Evolutionary conservation across 2,329 filamentous ascomycete genomes (phyloP).

Genomic region (Aureobasidium sp.): DNA sequence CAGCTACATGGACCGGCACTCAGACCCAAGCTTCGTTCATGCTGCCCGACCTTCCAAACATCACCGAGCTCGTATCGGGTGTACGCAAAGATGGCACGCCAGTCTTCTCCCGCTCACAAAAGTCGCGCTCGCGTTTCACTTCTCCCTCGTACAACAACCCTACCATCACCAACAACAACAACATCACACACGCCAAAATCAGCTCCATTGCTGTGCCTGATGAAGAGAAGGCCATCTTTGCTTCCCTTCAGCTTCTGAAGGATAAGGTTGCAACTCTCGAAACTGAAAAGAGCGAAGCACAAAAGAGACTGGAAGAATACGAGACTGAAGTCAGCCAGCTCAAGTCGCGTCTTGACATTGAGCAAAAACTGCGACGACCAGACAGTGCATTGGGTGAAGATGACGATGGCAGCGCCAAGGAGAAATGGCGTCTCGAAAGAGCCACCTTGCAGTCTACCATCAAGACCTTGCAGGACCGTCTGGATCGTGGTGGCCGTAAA

Average conservation of each 20-base stretch:
- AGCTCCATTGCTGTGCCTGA: constrained; percentile 51
- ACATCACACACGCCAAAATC: constrained; percentile 40
- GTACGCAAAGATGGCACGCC: constrained; percentile 52
- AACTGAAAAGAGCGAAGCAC: constrained; percentile 46
- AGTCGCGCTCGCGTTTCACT: constrained; percentile 48
- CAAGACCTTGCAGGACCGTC: constrained; percentile 52
- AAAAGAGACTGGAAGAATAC: constrained; percentile 47
- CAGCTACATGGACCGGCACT: constrained; percentile 37
- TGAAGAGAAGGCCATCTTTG: constrained; percentile 57
- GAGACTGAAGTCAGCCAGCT: constrained; percentile 56
- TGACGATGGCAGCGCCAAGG: constrained; percentile 40
- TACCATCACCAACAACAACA: constrained; percentile 25
- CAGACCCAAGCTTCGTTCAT: constrained; percentile 53
- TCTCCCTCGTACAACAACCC: constrained; percentile 33
- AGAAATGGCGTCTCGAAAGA: constrained; percentile 36
- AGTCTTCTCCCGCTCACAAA: constrained; percentile 46
- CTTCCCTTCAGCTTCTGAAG: constrained; percentile 52
- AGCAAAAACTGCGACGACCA: constrained; percentile 34
- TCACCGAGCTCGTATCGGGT: constrained; percentile 55
- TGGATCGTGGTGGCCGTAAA: constrained; percentile 58
- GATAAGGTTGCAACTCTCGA: constrained; percentile 53
- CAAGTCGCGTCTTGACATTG: constrained; percentile 40
- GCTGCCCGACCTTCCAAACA: constrained; percentile 53
- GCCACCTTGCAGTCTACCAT: constrained; percentile 54
- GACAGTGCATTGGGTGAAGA: constrained; percentile 44